Percentiles rank a stretch among this genome's conserved stretches.
Evolutionary conservation across 2,329 filamentous ascomycete species (phyloP).

Genomic region (Graphiopsis chlorocephala): DNA sequence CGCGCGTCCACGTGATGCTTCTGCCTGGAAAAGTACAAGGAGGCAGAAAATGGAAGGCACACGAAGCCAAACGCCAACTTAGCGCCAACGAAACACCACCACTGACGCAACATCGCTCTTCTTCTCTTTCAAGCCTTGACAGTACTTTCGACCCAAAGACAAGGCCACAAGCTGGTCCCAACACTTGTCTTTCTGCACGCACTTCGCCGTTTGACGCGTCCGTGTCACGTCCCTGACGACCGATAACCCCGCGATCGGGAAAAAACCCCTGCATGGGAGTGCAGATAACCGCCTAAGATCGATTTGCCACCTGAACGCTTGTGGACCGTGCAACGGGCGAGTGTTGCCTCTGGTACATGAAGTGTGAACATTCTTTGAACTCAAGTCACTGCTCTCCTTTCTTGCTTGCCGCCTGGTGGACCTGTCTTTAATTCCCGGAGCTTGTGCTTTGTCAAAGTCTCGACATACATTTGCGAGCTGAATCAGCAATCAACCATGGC

Average conservation of each 20-base stretch:
- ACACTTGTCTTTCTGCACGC: not conserved
- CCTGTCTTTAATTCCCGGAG: not conserved
- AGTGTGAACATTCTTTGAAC: not conserved
- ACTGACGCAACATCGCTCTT: not conserved
- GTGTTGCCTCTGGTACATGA: slow-evolving; percentile 6
- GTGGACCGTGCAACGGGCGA: slow-evolving; percentile 1
- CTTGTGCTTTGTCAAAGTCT: not conserved
- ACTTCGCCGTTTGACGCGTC: slow-evolving; percentile 13
- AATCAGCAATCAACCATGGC: slow-evolving; percentile 7
- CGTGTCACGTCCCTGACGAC: slow-evolving; percentile 8
- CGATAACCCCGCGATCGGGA: slow-evolving; percentile 13
- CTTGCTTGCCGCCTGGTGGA: not conserved
- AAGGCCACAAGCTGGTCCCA: not conserved
- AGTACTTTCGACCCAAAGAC: not conserved
- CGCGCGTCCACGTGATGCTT: not conserved
- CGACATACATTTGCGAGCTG: not conserved
- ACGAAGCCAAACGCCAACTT: not conserved
- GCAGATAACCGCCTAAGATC: slow-evolving; percentile 7
- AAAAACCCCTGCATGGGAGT: slow-evolving; percentile 11
- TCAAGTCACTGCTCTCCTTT: not conserved
- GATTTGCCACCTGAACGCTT: slow-evolving; percentile 10
- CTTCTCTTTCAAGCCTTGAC: not conserved
- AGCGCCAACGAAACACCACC: not conserved
- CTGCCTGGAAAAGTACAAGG: not conserved
- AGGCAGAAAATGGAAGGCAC: not conserved